Evolutionary conservation across 176 grass and related monocot species (phyloP).

Genomic region (Cocos nucifera): DNA sequence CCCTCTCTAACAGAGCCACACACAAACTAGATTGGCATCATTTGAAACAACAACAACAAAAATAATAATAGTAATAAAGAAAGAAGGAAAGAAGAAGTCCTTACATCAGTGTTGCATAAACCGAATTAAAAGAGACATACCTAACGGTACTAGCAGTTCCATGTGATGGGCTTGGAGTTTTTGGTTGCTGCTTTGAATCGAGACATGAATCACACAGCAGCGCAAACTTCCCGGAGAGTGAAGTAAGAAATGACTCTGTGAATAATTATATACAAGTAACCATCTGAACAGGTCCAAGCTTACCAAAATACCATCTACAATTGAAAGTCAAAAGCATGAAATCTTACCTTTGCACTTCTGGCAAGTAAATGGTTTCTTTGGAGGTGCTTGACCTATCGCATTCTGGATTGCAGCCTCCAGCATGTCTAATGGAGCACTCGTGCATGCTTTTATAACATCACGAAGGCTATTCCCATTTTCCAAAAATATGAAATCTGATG

Average conservation of each 20-base stretch:
- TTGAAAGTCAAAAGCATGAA: not conserved
- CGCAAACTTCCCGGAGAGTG: conserved; percentile 37
- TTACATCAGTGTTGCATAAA: too few species aligned
- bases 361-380: conserved; percentile 35
- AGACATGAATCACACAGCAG: conserved; percentile 48
- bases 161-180: conserved; percentile 8
- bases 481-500: conserved; percentile 59
- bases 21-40: too few species aligned
- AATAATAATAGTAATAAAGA: too few species aligned
- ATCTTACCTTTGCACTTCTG: conserved; percentile 39
- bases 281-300: conserved; percentile 1
- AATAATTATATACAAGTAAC: not conserved
- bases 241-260: conserved; percentile 37
- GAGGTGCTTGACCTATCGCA: conserved; percentile 38
- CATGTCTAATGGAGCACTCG: conserved; percentile 34
- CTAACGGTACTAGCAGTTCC: not conserved
- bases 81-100: too few species aligned
- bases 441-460: conserved; percentile 39
- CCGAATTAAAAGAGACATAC: not conserved
- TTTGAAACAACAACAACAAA: too few species aligned
- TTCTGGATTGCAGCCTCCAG: conserved; percentile 40
- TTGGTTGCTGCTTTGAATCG: conserved; percentile 26
- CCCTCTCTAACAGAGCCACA: too few species aligned
- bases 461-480: conserved; percentile 57
- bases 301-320: too few species aligned